A percentile compares a stretch with the other conserved stretches of the same genome.
These are phyloP conservation scores for Stenocarpella maydis DNA, from an alignment of 2,329 filamentous ascomycete genomes.

Conservation along the genomic window DNA sequence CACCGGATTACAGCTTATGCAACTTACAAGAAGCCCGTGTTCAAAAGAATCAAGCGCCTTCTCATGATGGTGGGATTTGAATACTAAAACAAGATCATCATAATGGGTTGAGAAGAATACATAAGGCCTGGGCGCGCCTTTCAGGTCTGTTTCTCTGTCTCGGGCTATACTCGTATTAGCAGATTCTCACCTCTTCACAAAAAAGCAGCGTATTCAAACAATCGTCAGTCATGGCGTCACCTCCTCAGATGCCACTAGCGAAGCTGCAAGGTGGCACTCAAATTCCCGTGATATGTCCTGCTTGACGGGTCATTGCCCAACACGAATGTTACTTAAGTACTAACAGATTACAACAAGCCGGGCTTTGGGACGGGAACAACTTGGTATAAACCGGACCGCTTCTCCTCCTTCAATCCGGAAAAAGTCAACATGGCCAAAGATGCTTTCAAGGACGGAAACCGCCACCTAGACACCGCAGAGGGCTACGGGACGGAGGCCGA, in stretches of 20 bases:
- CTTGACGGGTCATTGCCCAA: background rate
- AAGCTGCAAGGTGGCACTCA: slow-evolving; percentile 5
- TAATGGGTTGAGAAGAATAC: background rate
- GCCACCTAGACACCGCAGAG: slow-evolving; percentile 69
- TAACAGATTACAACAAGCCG: slow-evolving; percentile 45
- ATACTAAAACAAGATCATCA: background rate
- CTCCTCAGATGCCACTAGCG: background rate
- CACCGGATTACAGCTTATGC: background rate
- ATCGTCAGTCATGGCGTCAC: background rate
- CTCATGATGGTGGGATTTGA: background rate
- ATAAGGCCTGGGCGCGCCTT: background rate
- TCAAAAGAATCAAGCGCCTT: background rate
- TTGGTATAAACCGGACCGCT: slow-evolving; percentile 68
- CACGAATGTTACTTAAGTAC: slow-evolving; percentile 40
- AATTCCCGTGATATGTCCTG: slow-evolving; percentile 8
- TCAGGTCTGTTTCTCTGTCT: no score
- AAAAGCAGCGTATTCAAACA: no score
- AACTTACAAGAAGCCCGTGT: slow-evolving; percentile 13
- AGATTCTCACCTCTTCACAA: background rate
- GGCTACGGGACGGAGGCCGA: slow-evolving; percentile 61
- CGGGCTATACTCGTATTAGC: no score
- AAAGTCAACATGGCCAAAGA: slow-evolving; percentile 45
- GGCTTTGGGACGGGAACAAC: slow-evolving; percentile 71
- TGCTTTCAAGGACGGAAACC: slow-evolving; percentile 63
- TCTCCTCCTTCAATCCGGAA: slow-evolving; percentile 55